phyloP scores from a whole-genome alignment of 2,329 filamentous ascomycete species.

The Blastomyces silverae region DNA sequence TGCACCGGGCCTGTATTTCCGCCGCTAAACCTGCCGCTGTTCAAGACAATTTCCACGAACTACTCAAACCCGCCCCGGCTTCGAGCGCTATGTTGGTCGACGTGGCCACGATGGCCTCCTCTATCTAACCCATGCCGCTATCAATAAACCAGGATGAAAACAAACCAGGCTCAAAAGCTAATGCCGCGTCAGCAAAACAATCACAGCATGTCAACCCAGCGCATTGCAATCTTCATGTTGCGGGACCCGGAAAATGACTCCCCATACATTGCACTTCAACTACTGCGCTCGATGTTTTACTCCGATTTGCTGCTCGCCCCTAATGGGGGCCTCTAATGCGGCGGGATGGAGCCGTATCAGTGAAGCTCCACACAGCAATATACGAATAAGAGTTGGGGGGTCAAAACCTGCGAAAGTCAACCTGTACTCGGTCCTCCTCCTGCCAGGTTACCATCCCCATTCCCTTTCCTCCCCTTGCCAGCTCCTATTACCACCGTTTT shows the following conservation, averaged over 20 bases:
- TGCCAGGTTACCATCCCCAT: not conserved
- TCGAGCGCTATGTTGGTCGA: not conserved
- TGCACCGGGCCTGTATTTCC: not conserved
- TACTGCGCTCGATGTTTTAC: not conserved
- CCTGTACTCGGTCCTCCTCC: not conserved
- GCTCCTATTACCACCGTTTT: not conserved
- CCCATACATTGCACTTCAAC: not conserved
- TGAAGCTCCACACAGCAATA: not conserved
- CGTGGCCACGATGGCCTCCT: not conserved
- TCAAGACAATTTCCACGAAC: not conserved
- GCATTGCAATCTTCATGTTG: not conserved
- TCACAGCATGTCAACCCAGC: not conserved
- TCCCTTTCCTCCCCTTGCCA: not conserved
- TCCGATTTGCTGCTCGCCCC: not conserved
- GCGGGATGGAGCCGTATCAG: not conserved
- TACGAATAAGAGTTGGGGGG: not conserved
- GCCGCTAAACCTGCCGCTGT: not conserved
- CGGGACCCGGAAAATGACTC: not conserved
- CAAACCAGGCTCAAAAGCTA: not conserved
- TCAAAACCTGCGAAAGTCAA: not conserved
- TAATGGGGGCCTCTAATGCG: not conserved
- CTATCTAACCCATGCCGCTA: not conserved
- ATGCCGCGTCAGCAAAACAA: not conserved
- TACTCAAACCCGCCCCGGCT: not conserved
- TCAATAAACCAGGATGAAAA: not conserved